Base-by-base conservation (phyloP, 768 basidiomycete genomes). In the Flagelloscypha sp. region DNA sequence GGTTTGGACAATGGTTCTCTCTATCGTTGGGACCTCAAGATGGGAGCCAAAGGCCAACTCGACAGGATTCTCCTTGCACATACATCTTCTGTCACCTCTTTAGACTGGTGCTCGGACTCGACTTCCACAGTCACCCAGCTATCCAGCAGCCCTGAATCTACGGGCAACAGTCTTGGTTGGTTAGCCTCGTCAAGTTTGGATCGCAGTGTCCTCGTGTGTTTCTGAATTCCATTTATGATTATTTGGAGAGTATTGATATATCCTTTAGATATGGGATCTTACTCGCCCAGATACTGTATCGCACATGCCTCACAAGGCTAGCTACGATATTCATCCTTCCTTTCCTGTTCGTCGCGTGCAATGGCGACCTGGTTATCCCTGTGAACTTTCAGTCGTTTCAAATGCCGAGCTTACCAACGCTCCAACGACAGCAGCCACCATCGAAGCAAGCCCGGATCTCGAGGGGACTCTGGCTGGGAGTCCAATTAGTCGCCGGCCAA, bases 101-200 rank as follows among this genome's bases (percentile, higher is more conserved):
- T 88, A 15, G 84, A 86, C 43, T 89, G 86, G 86, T 70, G 70
- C 31, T 58, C 47, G 27, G 57, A 59, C 21, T 52, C 59, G 19
- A 50, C 37, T 44, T 48, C 29, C 43, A 50, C 6, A 38, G 44
- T 35, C 38, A 38, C 45, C 33, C 28, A 16, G 33, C 6, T 41
- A 36, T 1, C n/a, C 34, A 13, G 28, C 24, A 18, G 43, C 44
- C 44, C 36, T 9, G 61, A 66, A 22, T 36, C 46, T 24, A 39
- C 51, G 3, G 53, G 55, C 5, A 58, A 46, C 15, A 63, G 66
- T 5, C 54, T 68, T 18, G 83, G 84, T 2, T 90, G 85, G 84
- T 66, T 90, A 15, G 79, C 76, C 5, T 87, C 82, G 35, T 84
- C 79, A 9, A 82, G 85, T 0, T 59, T 89, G 20, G 87, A 90